Conservation (phyloP, 1,139 yeast species). For the Scheffersomyces segobiensis region DNA sequence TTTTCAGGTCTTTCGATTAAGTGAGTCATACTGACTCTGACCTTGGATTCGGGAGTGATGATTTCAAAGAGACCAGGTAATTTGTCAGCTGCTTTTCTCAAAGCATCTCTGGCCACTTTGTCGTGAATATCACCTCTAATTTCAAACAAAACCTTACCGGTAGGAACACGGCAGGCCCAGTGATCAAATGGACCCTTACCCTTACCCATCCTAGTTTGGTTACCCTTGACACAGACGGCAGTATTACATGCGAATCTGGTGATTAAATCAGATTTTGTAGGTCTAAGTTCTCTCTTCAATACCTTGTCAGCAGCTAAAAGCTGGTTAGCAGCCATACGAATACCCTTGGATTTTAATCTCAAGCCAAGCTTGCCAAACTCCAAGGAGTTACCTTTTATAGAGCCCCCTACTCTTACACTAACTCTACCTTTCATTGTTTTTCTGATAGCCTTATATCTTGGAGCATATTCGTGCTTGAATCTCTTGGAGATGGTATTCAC, state of each 20-base stretch:
- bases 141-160: slow-evolving; percentile 91
- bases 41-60: slow-evolving; percentile 62
- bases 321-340: slow-evolving; percentile 85
- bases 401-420: slow-evolving; percentile 92
- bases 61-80: slow-evolving; percentile 92
- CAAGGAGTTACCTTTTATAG: slow-evolving; percentile 80
- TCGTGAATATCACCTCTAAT: slow-evolving; percentile 81
- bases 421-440: slow-evolving; percentile 96
- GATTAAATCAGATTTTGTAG: slow-evolving; percentile 67
- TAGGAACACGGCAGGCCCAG: slow-evolving; percentile 96
- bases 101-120: slow-evolving; percentile 85
- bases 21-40: slow-evolving; percentile 69
- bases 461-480: slow-evolving; percentile 83
- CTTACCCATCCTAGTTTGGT: slow-evolving; percentile 99
- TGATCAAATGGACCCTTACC: slow-evolving; percentile 98
- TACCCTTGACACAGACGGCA: slow-evolving; percentile 95
- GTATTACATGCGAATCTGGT: slow-evolving; percentile 82
- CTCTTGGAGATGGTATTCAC: slow-evolving; percentile 26
- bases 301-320: slow-evolving; percentile 89
- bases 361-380: slow-evolving; percentile 85
- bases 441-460: slow-evolving; percentile 68
- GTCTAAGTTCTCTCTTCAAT: slow-evolving; percentile 77
- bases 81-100: slow-evolving; percentile 88
- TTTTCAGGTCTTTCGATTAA: slow-evolving; percentile 45
- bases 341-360: slow-evolving; percentile 83